A percentile compares a stretch with the other conserved stretches of the same genome.
These are phyloP conservation scores for Tolypocladium inflatum DNA, from an alignment of 2,329 filamentous ascomycete genomes.

Conservation along the genomic window DNA sequence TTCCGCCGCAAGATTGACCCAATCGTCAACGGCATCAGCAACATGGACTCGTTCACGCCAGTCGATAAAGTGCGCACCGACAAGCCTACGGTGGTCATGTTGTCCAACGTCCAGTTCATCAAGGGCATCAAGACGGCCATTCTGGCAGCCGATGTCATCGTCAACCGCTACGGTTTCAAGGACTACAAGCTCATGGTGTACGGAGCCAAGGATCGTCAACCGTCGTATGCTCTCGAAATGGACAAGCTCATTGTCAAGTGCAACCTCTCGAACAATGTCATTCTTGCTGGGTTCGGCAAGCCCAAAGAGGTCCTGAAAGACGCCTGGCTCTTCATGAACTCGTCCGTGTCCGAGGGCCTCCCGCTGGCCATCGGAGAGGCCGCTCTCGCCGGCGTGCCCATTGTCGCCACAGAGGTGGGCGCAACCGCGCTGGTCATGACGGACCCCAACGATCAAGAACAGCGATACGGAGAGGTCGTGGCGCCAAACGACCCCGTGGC, in stretches of 20 bases:
- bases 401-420: slow-evolving; percentile 47
- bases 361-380: slow-evolving; percentile 49
- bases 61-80: slow-evolving; percentile 49
- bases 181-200: slow-evolving; percentile 56
- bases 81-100: slow-evolving; percentile 53
- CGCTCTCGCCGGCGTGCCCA: slow-evolving; percentile 44
- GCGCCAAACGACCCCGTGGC: slow-evolving; percentile 53
- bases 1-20: slow-evolving; percentile 54
- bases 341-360: slow-evolving; percentile 44
- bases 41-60: slow-evolving; percentile 53
- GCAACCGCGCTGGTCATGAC: slow-evolving; percentile 47
- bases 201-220: slow-evolving; percentile 53
- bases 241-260: slow-evolving; percentile 48
- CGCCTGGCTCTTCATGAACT: slow-evolving; percentile 50
- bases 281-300: slow-evolving; percentile 45
- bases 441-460: slow-evolving; percentile 34
- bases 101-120: slow-evolving; percentile 49
- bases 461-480: slow-evolving; percentile 50
- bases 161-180: slow-evolving; percentile 56
- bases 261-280: slow-evolving; percentile 39
- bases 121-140: slow-evolving; percentile 59
- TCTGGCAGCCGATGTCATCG: slow-evolving; percentile 53
- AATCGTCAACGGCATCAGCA: slow-evolving; percentile 55
- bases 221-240: slow-evolving; percentile 49
- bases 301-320: slow-evolving; percentile 44